Evolutionary conservation across 148 eudicot genomes (phyloP).

Genomic region (Camellia sinensis): DNA sequence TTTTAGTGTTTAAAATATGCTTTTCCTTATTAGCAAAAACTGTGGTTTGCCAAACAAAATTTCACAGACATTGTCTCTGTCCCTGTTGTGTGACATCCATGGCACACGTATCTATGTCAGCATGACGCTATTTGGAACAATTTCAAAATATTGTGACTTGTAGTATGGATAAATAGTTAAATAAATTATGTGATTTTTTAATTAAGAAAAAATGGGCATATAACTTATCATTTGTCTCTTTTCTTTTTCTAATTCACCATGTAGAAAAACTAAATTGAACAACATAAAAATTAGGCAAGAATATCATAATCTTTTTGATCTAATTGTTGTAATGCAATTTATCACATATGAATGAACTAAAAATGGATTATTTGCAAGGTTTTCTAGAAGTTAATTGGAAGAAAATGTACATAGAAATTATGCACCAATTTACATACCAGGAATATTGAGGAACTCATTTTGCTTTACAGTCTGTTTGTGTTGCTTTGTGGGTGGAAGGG

Average conservation of each 20-base stretch:
- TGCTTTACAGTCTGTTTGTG: background rate
- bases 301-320: background rate
- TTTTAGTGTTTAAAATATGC: background rate
- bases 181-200: background rate
- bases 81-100: background rate
- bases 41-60: background rate
- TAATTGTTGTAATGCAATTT: background rate
- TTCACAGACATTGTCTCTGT: background rate
- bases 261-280: background rate
- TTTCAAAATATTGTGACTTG: background rate
- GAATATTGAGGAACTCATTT: conserved; percentile 6
- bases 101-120: no score
- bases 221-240: background rate
- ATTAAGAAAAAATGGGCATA: background rate
- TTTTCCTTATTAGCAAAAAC: background rate
- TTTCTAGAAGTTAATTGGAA: background rate
- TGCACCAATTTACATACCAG: conserved; percentile 1
- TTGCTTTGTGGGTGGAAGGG: background rate
- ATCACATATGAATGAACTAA: background rate
- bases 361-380: conserved; percentile 1
- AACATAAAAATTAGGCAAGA: background rate
- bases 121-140: background rate
- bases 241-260: background rate
- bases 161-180: background rate
- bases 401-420: background rate